Evolutionary conservation across 768 basidiomycete species (phyloP).

Genomic region (Pulveroboletus sp.): DNA sequence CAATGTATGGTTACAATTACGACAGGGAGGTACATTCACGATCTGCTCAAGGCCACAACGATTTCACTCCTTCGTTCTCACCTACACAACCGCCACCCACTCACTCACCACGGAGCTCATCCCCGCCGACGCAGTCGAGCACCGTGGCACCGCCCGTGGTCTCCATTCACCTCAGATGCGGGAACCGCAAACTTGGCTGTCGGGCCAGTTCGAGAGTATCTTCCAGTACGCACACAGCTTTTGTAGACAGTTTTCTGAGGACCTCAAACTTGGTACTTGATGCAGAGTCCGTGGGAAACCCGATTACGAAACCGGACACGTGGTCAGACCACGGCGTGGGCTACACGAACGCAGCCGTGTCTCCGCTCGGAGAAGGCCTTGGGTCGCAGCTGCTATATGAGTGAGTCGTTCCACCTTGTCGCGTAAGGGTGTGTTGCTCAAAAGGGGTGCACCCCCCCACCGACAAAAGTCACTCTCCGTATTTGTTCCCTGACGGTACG

Average conservation of each 20-base stretch:
- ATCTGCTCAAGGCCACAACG: not conserved
- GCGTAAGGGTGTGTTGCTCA: not conserved
- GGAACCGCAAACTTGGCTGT: conserved; percentile 10
- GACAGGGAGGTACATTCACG: not conserved
- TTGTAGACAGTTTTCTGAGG: too few relatives aligned
- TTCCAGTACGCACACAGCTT: not conserved
- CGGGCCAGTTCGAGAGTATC: not conserved
- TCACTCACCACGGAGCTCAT: not conserved
- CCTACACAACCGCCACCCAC: not conserved
- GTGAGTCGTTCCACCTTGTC: not conserved
- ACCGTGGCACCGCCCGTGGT: not conserved
- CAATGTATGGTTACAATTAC: not conserved
- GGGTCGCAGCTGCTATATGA: conserved; percentile 2
- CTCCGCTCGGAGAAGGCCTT: not conserved
- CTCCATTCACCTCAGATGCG: conserved; percentile 3
- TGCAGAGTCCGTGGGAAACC: not conserved
- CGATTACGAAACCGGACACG: conserved; percentile 6
- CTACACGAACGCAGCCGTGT: conserved; percentile 10
- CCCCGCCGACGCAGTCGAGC: not conserved
- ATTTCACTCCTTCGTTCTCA: not conserved
- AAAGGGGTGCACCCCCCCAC: too few relatives aligned
- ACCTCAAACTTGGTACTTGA: not conserved
- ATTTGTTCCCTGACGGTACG: conserved; percentile 16
- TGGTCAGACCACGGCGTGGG: conserved; percentile 16
- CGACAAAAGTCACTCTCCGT: conserved; percentile 14